phyloP scores from a whole-genome alignment of 2,329 filamentous ascomycete genomes.

The Beauveria scarabaeidicola region DNA sequence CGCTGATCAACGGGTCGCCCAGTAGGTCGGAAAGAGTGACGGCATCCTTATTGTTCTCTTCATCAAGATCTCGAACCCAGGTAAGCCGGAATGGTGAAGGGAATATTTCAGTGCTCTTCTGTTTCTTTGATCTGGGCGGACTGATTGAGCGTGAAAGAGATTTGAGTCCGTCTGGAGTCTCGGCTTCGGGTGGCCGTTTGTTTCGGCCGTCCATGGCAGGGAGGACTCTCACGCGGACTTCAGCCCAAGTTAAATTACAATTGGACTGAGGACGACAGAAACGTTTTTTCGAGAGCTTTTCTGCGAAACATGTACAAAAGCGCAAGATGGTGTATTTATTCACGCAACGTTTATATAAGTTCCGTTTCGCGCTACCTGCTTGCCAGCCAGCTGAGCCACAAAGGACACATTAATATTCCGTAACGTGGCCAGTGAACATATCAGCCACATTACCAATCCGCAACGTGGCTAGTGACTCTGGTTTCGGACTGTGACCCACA shows the following conservation, averaged over 20 bases:
- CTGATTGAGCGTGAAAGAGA: slow-evolving; percentile 35
- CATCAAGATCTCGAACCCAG: slow-evolving; percentile 54
- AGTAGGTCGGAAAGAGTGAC: slow-evolving; percentile 60
- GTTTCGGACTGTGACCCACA: neutral
- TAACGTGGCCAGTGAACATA: neutral
- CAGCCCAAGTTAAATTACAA: neutral
- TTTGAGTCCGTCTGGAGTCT: slow-evolving; percentile 11
- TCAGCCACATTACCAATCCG: neutral
- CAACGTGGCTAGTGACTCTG: neutral
- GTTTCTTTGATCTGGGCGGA: slow-evolving; percentile 32
- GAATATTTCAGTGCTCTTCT: slow-evolving; percentile 20
- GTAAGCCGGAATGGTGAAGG: slow-evolving; percentile 66
- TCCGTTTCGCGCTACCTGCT: neutral
- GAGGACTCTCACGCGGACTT: neutral
- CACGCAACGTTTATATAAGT: neutral
- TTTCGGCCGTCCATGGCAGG: neutral
- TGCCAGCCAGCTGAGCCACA: neutral
- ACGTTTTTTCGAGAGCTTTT: neutral
- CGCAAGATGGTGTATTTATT: neutral
- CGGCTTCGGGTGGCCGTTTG: neutral
- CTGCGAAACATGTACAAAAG: neutral
- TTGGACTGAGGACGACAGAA: neutral
- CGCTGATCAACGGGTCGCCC: slow-evolving; percentile 63
- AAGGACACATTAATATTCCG: neutral
- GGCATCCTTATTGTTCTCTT: slow-evolving; percentile 53